Conservation (phyloP, 2,329 filamentous ascomycete genomes). For the Pyrenophora tritici-repentis region DNA sequence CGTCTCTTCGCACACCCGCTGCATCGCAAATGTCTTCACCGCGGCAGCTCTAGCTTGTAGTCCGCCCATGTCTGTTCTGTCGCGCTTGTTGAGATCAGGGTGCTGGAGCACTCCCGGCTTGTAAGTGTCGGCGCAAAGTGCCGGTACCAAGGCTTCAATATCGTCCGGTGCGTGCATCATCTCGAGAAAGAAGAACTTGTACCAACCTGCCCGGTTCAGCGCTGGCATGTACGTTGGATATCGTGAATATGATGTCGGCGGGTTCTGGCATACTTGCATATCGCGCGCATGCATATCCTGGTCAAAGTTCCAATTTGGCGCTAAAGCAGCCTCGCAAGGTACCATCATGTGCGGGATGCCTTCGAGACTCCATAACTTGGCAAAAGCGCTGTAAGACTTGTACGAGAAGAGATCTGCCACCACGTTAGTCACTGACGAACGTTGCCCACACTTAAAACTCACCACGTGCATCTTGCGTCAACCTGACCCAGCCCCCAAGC, state of each 20-base stretch:
- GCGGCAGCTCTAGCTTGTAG: conserved; percentile 32
- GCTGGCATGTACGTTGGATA: conserved; percentile 41
- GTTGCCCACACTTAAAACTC: conserved; percentile 11
- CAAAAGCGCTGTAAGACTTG: conserved; percentile 37
- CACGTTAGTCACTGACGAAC: neutral
- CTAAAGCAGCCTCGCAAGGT: conserved; percentile 31
- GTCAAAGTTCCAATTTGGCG: conserved; percentile 39
- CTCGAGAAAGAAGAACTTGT: conserved; percentile 44
- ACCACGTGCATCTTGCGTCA: conserved; percentile 38
- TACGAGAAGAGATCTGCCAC: conserved; percentile 35
- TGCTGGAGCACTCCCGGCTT: conserved; percentile 39
- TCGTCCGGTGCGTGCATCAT: conserved; percentile 33
- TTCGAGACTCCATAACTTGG: conserved; percentile 40
- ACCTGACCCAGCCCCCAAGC: conserved; percentile 36
- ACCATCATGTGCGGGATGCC: conserved; percentile 45
- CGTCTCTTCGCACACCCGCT: conserved; percentile 37
- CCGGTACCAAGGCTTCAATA: conserved; percentile 33
- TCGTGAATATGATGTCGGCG: conserved; percentile 7
- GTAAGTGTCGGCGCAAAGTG: conserved; percentile 40
- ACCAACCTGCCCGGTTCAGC: conserved; percentile 44
- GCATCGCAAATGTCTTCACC: conserved; percentile 31
- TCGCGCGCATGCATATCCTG: conserved; percentile 30
- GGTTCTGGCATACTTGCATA: conserved; percentile 23
- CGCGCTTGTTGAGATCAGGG: conserved; percentile 38
- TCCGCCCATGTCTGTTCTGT: conserved; percentile 27